These are phyloP conservation scores for Kernera saxatilis DNA, from an alignment of 345 rosid genomes.

Conservation along the genomic window DNA sequence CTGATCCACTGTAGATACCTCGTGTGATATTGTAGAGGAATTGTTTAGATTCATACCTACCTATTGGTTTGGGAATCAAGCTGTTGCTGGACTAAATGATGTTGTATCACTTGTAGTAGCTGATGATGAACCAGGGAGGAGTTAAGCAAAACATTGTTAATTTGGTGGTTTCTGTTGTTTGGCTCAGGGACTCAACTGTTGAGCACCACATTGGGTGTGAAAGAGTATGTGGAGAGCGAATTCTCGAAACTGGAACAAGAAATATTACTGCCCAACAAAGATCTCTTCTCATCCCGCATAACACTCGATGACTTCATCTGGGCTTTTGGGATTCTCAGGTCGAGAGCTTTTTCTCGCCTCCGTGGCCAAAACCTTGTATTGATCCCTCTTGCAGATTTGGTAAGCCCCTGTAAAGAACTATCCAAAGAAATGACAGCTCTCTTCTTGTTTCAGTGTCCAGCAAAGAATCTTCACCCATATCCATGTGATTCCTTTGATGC, in stretches of 20 bases:
- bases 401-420: slow-evolving; percentile 21
- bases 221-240: slow-evolving; percentile 56
- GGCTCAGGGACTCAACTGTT: slow-evolving; percentile 69
- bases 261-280: slow-evolving; percentile 47
- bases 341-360: slow-evolving; percentile 84
- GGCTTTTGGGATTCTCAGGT: slow-evolving; percentile 89
- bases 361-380: slow-evolving; percentile 85
- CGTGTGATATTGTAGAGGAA: not conserved
- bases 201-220: slow-evolving; percentile 65
- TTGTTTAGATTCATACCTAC: not conserved
- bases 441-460: not conserved
- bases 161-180: not conserved
- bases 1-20: not conserved
- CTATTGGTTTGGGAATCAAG: not conserved
- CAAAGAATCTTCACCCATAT: not conserved
- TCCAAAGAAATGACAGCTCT: not conserved
- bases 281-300: slow-evolving; percentile 60
- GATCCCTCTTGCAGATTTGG: slow-evolving; percentile 92
- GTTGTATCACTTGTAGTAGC: not conserved
- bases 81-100: not conserved
- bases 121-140: no score
- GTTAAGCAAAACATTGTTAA: not conserved
- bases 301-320: slow-evolving; percentile 67
- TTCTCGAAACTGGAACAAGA: slow-evolving; percentile 62
- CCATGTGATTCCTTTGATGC: not conserved